These are phyloP conservation scores for Clitopilus passeckerianus DNA, from an alignment of 768 basidiomycete genomes.

Conservation along the genomic window DNA sequence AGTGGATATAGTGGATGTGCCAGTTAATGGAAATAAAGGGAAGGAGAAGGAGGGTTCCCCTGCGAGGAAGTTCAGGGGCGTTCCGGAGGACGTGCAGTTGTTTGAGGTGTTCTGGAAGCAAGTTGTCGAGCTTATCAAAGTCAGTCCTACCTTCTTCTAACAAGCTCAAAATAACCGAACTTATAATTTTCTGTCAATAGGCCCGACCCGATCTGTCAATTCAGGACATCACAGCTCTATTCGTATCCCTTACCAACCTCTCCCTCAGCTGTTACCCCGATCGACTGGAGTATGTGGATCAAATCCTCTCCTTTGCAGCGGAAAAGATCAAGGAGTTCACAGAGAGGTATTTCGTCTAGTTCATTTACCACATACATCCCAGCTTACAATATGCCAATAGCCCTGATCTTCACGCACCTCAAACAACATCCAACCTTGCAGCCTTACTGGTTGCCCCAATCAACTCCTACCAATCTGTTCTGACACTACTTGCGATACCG, in stretches of 20 bases:
- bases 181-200: conserved; percentile 30
- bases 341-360: conserved; percentile 52
- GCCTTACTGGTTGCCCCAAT: conserved; percentile 91
- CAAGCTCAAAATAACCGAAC: too few species aligned
- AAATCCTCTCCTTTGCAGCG: conserved; percentile 86
- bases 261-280: conserved; percentile 98
- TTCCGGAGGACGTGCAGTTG: conserved; percentile 90
- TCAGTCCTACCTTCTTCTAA: conserved; percentile 23
- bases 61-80: conserved; percentile 86
- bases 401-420: conserved; percentile 82
- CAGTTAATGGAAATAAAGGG: conserved; percentile 35
- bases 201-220: conserved; percentile 96
- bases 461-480: conserved; percentile 92
- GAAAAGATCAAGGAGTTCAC: conserved; percentile 81
- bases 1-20: conserved; percentile 8
- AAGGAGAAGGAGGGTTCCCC: conserved; percentile 55
- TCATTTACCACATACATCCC: conserved; percentile 1
- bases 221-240: conserved; percentile 93
- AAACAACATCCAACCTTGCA: conserved; percentile 88
- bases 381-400: conserved; percentile 28
- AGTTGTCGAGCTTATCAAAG: conserved; percentile 96
- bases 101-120: conserved; percentile 99
- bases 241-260: conserved; percentile 93
- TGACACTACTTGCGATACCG: conserved; percentile 95
- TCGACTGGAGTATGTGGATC: conserved; percentile 94